These are phyloP conservation scores for Solanum okadae DNA, from an alignment of 257 asterid genomes.

Conservation along the genomic window DNA sequence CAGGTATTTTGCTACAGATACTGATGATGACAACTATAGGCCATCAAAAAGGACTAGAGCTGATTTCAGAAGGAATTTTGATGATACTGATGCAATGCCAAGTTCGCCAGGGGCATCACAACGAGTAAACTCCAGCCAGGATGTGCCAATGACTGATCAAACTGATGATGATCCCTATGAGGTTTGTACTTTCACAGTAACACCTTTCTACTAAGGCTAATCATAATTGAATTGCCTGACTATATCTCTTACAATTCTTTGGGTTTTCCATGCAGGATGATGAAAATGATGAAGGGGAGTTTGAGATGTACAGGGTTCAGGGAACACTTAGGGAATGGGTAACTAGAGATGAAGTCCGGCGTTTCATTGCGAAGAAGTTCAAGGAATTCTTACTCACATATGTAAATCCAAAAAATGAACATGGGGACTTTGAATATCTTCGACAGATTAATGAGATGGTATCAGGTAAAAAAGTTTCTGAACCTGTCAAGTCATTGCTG, in stretches of 20 bases:
- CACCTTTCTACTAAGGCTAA: neutral
- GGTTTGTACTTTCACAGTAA: conserved; percentile 24
- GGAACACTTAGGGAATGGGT: conserved; percentile 99
- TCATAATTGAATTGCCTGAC: neutral
- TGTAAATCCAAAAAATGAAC: conserved; percentile 67
- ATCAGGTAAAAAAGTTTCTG: conserved; percentile 32
- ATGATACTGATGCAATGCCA: conserved; percentile 71
- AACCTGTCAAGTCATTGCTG: neutral
- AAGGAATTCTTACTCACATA: conserved; percentile 83
- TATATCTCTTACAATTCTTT: neutral
- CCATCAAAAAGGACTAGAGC: conserved; percentile 82
- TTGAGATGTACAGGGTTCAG: conserved; percentile 88
- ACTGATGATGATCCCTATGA: conserved; percentile 78
- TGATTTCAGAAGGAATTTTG: conserved; percentile 43
- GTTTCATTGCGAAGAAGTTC: conserved; percentile 86
- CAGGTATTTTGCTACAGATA: conserved; percentile 36
- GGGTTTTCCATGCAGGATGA: conserved; percentile 50
- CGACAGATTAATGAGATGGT: conserved; percentile 98
- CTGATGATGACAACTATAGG: conserved; percentile 77
- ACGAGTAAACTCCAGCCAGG: conserved; percentile 60
- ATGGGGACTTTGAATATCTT: conserved; percentile 78
- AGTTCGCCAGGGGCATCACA: conserved; percentile 72
- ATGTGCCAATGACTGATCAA: conserved; percentile 80
- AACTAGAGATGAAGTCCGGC: conserved; percentile 97
- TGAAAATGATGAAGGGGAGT: conserved; percentile 75